Evolutionary conservation across 2,329 filamentous ascomycete genomes (phyloP).

Genomic region (Celoporthe dispersa): DNA sequence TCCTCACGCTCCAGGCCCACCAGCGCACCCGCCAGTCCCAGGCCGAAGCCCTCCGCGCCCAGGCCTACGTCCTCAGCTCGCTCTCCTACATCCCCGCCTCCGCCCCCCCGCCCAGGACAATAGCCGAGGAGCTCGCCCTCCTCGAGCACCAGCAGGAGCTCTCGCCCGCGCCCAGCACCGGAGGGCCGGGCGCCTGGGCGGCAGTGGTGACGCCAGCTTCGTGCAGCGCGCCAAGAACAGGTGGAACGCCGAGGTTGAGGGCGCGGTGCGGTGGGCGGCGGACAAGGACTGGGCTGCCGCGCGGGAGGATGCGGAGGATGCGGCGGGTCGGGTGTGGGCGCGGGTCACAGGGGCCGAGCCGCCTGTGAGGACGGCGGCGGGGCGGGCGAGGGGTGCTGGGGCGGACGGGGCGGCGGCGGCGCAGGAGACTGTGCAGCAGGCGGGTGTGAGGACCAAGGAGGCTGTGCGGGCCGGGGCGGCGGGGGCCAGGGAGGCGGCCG

Average conservation of each 20-base stretch:
- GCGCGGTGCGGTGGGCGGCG: slow-evolving; percentile 68
- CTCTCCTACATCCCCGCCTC: slow-evolving; percentile 53
- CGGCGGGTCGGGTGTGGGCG: slow-evolving; percentile 50
- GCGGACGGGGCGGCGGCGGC: slow-evolving; percentile 30
- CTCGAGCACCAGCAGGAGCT: slow-evolving; percentile 30
- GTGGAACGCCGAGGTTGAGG: slow-evolving; percentile 77
- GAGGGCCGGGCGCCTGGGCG: slow-evolving; percentile 9
- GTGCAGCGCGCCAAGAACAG: slow-evolving; percentile 73
- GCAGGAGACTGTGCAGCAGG: slow-evolving; percentile 29
- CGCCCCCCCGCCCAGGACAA: slow-evolving; percentile 47
- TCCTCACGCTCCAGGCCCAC: slow-evolving; percentile 72
- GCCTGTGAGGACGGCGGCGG: slow-evolving; percentile 42
- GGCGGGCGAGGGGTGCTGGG: slow-evolving; percentile 32
- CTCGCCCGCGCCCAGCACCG: slow-evolving; percentile 23
- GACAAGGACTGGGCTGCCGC: slow-evolving; percentile 67
- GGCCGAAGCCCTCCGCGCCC: slow-evolving; percentile 59
- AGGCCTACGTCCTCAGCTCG: slow-evolving; percentile 57
- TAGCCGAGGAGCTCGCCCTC: slow-evolving; percentile 28
- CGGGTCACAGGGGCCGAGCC: slow-evolving; percentile 40
- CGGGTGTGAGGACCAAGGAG: slow-evolving; percentile 36
- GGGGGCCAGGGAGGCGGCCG: slow-evolving; percentile 44
- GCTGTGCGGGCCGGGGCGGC: slow-evolving; percentile 37
- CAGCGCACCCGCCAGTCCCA: slow-evolving; percentile 68
- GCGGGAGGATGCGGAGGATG: slow-evolving; percentile 61
- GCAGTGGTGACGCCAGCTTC: slow-evolving; percentile 55